Evolutionary conservation across 306 rosid genomes (phyloP), one percentile per base, ranked within the genome.

Genomic region (Prunus mongolica): DNA sequence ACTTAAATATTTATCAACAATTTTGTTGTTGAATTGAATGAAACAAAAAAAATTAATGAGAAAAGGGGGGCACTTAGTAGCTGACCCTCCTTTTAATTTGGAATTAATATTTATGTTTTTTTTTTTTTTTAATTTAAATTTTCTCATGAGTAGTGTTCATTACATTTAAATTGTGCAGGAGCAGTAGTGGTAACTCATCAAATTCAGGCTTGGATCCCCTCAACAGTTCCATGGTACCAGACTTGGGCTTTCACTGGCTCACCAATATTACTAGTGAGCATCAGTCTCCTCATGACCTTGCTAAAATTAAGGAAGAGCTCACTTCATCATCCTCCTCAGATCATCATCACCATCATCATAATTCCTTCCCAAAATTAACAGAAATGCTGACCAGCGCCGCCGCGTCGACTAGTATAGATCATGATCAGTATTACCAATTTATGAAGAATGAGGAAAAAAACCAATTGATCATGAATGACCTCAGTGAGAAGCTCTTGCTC

Each of bases 401-500:
- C 22, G 72, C 74, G 87, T 76, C 62, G 67, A 69, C 45, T 18
- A 63, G 20, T 25, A 30, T 27, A 4, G 67, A 63, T 30, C 45
- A 63, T 63, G 67, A 63, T 16, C 67, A 63, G 19, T 63, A 63
- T 30, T 63, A 20, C 67, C 67, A 63, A 30, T 63, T 30, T 9
- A 73, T 64, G 71, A 87, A 80, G 72, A 76, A 60, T n/a, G 78
- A 87, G 73, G 73, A 71, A 41, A 80, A 77, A 72, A 81, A 82
- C 80, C 71, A 30, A 58, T 8, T 73, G 68, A 41, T 57, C 41
- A 44, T 80, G 68, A 79, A 77, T 79, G 84, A 86, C 41, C 84
- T 88, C 13, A 78, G 75, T 38, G 86, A 88, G 62, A 88, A 90
- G 76, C 87, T 89, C 62, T 65, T 88, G 93, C 80, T 83, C 77